A percentile compares a stretch with the other conserved stretches of the same genome.
Evolutionary conservation across 768 basidiomycete genomes (phyloP).

Genomic region (Lactarius pseudohatsudake): DNA sequence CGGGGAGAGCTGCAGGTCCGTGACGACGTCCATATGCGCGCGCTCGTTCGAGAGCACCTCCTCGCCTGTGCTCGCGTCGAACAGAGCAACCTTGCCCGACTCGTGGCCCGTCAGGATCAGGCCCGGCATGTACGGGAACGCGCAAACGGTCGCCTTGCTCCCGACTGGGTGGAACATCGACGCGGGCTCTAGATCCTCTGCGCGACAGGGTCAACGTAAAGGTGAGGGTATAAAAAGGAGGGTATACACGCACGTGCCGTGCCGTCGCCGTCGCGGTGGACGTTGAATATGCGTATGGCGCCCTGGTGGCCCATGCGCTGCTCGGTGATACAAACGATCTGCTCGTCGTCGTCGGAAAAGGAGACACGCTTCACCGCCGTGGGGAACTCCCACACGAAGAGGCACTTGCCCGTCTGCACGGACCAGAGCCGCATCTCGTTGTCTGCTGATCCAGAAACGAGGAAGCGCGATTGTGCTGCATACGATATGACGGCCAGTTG

Average conservation of each 20-base stretch:
- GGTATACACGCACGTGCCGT: constrained; percentile 66
- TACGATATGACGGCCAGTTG: not conserved
- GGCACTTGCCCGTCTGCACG: constrained; percentile 85
- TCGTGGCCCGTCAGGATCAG: constrained; percentile 94
- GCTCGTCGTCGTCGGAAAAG: constrained; percentile 82
- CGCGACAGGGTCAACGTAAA: not conserved
- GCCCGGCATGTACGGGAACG: constrained; percentile 77
- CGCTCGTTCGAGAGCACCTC: constrained; percentile 82
- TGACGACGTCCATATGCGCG: constrained; percentile 83
- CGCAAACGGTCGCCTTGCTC: constrained; percentile 95
- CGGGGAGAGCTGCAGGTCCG: constrained; percentile 87
- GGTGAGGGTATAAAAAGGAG: not conserved
- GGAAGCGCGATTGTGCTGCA: constrained; percentile 76
- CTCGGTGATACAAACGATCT: constrained; percentile 92
- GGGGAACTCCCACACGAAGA: constrained; percentile 96
- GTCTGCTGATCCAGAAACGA: constrained; percentile 92
- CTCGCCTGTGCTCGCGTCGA: constrained; percentile 84
- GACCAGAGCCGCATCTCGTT: constrained; percentile 91
- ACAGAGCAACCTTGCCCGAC: constrained; percentile 91
- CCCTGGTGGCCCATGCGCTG: constrained; percentile 94
- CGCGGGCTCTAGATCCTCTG: constrained; percentile 75
- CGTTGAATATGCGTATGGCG: constrained; percentile 85
- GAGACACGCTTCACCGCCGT: constrained; percentile 96
- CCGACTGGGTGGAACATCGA: constrained; percentile 86
- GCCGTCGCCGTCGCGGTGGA: constrained; percentile 82